Evolutionary conservation across 345 rosid species (phyloP).

Genomic region (Hevea brasiliensis): DNA sequence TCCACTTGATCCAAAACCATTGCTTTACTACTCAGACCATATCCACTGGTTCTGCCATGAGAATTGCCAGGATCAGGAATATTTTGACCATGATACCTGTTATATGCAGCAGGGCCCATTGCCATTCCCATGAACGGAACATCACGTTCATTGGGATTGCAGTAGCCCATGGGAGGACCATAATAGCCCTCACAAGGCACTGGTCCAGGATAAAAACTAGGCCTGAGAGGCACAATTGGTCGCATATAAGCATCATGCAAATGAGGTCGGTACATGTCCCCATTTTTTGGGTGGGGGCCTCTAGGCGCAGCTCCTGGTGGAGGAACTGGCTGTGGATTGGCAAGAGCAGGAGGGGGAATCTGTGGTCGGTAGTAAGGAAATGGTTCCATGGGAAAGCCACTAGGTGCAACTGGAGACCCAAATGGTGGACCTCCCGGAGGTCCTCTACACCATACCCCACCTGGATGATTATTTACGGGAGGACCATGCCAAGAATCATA

Average conservation of each 20-base stretch:
- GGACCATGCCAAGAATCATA: conserved; percentile 80
- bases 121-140: conserved; percentile 70
- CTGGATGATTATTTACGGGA: conserved; percentile 77
- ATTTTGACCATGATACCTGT: conserved; percentile 53
- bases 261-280: conserved; percentile 76
- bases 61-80: conserved; percentile 49
- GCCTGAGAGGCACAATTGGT: conserved; percentile 85
- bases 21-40: conserved; percentile 47
- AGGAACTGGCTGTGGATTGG: conserved; percentile 56
- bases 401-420: conserved; percentile 71
- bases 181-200: conserved; percentile 71
- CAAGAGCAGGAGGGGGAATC: conserved; percentile 48
- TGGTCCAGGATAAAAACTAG: conserved; percentile 82
- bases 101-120: conserved; percentile 56
- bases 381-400: conserved; percentile 84
- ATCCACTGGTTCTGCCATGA: conserved; percentile 55
- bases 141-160: conserved; percentile 69
- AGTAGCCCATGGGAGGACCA: conserved; percentile 84
- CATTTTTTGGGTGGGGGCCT: conserved; percentile 65
- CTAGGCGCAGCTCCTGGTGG: conserved; percentile 69
- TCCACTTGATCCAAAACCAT: conserved; percentile 52
- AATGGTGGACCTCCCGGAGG: conserved; percentile 79
- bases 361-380: conserved; percentile 80
- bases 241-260: conserved; percentile 70
- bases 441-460: conserved; percentile 89